Evolutionary conservation across 306 rosid genomes (phyloP).

Genomic region (Malus orientalis): DNA sequence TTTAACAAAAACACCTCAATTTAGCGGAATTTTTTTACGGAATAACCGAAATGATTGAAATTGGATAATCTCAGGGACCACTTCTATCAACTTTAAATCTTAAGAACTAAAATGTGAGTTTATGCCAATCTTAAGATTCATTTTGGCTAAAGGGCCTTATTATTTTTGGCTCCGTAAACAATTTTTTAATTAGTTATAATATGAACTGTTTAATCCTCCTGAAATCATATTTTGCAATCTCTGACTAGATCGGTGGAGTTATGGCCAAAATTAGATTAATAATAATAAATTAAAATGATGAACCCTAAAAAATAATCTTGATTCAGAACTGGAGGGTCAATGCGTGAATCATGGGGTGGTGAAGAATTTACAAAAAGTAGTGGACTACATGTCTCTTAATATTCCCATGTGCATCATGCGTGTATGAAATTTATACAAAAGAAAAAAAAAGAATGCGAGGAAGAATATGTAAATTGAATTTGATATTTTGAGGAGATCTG

Average conservation of each 20-base stretch:
- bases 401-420: not conserved
- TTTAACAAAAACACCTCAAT: too few relatives aligned
- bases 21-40: too few relatives aligned
- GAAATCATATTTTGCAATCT: not conserved
- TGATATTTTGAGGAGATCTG: slow-evolving; percentile 18
- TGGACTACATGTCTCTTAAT: slow-evolving; percentile 25
- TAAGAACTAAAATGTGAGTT: too few relatives aligned
- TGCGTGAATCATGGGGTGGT: not conserved
- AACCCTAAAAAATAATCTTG: not conserved
- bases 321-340: not conserved
- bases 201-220: not conserved
- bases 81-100: too few relatives aligned
- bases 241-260: not conserved
- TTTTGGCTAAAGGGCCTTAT: too few relatives aligned
- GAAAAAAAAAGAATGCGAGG: not conserved
- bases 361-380: slow-evolving; percentile 12
- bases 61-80: too few relatives aligned
- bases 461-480: not conserved
- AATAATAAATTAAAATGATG: not conserved
- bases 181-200: not conserved
- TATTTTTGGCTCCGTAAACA: not conserved
- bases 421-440: not conserved
- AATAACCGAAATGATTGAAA: too few relatives aligned
- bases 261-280: not conserved
- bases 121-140: too few relatives aligned